These are phyloP conservation scores for Vaccinium darrowii DNA, from an alignment of 148 eudicot genomes.

Conservation along the genomic window DNA sequence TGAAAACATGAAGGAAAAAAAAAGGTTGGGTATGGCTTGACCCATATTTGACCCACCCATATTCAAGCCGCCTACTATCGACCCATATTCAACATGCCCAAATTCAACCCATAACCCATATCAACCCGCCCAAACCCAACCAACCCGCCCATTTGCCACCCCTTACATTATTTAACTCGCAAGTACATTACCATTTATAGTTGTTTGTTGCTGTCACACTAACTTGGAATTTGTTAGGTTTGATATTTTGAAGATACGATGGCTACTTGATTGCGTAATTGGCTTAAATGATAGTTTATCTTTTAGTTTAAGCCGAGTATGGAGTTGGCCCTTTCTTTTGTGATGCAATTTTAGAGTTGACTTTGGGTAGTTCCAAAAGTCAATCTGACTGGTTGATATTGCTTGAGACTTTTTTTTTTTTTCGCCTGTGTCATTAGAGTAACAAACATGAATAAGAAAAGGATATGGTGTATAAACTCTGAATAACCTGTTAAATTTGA, in stretches of 20 bases:
- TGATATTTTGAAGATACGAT: background rate
- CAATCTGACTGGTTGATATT: background rate
- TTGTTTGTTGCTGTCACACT: background rate
- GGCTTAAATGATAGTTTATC: background rate
- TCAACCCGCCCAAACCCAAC: too few relatives aligned
- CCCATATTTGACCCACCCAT: too few relatives aligned
- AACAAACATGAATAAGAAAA: background rate
- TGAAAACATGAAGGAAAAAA: too few relatives aligned
- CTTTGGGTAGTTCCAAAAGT: background rate
- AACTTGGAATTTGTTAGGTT: background rate
- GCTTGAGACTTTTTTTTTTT: background rate
- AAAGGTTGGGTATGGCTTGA: too few relatives aligned
- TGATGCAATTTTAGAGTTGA: background rate
- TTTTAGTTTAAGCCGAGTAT: background rate
- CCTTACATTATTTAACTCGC: background rate
- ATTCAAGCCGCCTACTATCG: too few relatives aligned
- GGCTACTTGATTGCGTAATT: background rate
- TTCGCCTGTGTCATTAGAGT: background rate
- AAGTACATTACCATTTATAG: background rate
- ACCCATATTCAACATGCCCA: too few relatives aligned
- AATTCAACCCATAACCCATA: too few relatives aligned
- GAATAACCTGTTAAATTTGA: background rate
- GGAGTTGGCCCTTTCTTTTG: background rate
- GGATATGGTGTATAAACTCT: background rate
- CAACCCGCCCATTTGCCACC: background rate